Conservation (phyloP, 1,139 yeast species). For the Protomyces lactucae-debilis region DNA sequence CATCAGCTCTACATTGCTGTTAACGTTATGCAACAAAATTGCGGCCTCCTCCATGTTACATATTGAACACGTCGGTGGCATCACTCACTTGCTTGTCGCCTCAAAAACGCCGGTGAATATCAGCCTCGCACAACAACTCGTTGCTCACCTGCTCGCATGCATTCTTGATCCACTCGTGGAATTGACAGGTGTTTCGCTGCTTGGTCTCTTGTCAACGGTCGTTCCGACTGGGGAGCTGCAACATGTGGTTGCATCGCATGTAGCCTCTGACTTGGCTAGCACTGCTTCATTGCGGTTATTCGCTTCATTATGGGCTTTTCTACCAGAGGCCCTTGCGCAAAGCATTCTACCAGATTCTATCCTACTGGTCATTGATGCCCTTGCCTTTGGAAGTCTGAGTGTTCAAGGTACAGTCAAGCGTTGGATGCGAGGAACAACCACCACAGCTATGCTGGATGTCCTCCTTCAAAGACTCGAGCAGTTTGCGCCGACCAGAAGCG, state of each 20-base stretch:
- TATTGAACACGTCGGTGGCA: background rate
- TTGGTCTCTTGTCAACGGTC: background rate
- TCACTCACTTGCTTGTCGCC: background rate
- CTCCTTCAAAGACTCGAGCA: background rate
- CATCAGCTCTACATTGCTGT: background rate
- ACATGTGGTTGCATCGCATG: background rate
- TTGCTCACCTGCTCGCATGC: background rate
- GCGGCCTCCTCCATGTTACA: background rate
- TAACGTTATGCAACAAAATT: background rate
- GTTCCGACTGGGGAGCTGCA: background rate
- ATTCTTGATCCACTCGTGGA: background rate
- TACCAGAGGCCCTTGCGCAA: background rate
- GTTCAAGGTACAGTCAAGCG: background rate
- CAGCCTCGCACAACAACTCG: background rate
- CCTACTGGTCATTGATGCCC: background rate
- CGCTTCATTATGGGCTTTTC: conserved; percentile 3
- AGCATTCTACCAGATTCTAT: background rate
- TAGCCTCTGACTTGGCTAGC: background rate
- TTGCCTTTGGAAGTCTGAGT: background rate
- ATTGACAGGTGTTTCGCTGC: background rate
- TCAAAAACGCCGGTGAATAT: background rate
- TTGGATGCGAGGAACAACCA: background rate
- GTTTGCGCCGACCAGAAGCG: background rate
- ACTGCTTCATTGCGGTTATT: background rate
- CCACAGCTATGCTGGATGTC: background rate